phyloP scores from a whole-genome alignment of 768 basidiomycete species.

The Tephrocybe sp. region DNA sequence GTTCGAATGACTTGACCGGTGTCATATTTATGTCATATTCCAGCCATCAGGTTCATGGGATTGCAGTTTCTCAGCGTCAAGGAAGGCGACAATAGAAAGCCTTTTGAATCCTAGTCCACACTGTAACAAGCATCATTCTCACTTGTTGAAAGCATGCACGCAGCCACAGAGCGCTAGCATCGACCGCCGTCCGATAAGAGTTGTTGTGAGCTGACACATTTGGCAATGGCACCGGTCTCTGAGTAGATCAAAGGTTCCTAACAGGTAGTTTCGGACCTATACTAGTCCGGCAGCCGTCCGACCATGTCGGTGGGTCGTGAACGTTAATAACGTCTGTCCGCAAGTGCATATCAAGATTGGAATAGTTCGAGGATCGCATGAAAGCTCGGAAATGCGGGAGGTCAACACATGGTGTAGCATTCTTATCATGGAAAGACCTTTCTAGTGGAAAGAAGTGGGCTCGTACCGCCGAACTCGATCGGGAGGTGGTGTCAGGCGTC shows the following conservation, averaged over 20 bases:
- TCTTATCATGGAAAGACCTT: neutral
- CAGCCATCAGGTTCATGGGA: slow-evolving; percentile 1
- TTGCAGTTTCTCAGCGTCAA: neutral
- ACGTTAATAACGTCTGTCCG: neutral
- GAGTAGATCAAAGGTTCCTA: neutral
- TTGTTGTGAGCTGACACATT: neutral
- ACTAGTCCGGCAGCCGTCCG: neutral
- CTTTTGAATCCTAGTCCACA: too few species aligned
- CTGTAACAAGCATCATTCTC: neutral
- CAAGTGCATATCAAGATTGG: too few species aligned
- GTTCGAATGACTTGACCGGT: neutral
- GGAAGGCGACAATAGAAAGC: too few species aligned
- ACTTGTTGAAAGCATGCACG: neutral
- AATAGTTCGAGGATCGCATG: neutral
- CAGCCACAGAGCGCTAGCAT: neutral
- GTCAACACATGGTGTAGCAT: neutral
- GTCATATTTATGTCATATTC: slow-evolving; percentile 1
- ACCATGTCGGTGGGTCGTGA: neutral
- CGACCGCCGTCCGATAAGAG: too few species aligned
- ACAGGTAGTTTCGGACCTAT: slow-evolving; percentile 4
- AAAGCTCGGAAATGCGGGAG: neutral
- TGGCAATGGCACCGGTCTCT: neutral
- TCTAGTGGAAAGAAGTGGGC: neutral
- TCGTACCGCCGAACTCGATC: slow-evolving; percentile 6
- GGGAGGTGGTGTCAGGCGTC: slow-evolving; percentile 15